Evolutionary conservation across 164 flowering plant species (phyloP).

Genomic region (Chimonanthus praecox): DNA sequence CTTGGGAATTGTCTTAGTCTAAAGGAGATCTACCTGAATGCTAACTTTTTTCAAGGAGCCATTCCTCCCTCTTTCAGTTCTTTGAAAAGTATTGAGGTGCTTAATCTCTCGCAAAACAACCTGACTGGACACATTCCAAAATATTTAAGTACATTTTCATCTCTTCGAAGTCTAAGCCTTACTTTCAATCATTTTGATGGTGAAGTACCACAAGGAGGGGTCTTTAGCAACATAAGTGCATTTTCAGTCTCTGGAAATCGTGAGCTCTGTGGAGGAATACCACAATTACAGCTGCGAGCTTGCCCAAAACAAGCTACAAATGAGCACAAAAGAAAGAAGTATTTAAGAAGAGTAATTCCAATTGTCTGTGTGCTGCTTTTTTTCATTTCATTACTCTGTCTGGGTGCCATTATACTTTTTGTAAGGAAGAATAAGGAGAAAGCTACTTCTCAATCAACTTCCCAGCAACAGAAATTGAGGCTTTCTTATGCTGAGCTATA

Average conservation of each 20-base stretch:
- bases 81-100: conserved; percentile 6
- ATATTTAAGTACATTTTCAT: not conserved
- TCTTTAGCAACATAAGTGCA: conserved; percentile 8
- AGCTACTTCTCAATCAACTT: not conserved
- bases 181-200: conserved; percentile 13
- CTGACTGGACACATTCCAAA: conserved; percentile 13
- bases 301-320: conserved; percentile 8
- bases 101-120: conserved; percentile 13
- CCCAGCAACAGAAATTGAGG: not conserved
- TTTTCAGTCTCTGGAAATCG: conserved; percentile 9
- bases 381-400: not conserved
- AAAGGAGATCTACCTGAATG: conserved; percentile 6
- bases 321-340: not conserved
- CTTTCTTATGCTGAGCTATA: conserved; percentile 20
- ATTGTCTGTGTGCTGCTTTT: not conserved
- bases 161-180: not conserved
- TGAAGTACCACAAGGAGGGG: conserved; percentile 7
- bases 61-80: conserved; percentile 15
- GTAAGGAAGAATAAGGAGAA: not conserved
- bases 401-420: not conserved
- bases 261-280: conserved; percentile 24
- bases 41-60: conserved; percentile 21
- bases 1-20: conserved; percentile 20
- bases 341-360: not conserved
- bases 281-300: conserved; percentile 10